Percentiles rank a stretch among this genome's conserved stretches.
Evolutionary conservation across 2,329 filamentous ascomycete species (phyloP).

Genomic region (Cladosporium sp.): DNA sequence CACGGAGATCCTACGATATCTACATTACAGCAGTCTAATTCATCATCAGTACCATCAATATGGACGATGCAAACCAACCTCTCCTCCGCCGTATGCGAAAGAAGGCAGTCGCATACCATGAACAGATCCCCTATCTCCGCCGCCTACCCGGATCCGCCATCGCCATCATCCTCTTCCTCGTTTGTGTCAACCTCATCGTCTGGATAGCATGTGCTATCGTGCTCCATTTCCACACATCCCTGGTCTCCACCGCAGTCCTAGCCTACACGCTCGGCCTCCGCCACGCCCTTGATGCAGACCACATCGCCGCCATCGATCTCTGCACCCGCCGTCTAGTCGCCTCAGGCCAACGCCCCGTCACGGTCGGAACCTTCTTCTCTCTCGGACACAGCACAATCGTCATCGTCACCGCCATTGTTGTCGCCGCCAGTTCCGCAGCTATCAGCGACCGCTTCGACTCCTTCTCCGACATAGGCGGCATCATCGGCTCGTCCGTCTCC

Average conservation of each 20-base stretch:
- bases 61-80: slow-evolving; percentile 6
- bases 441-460: slow-evolving; percentile 77
- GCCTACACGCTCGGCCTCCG: slow-evolving; percentile 87
- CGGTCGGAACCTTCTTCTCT: slow-evolving; percentile 92
- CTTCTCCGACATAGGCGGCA: slow-evolving; percentile 79
- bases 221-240: slow-evolving; percentile 49
- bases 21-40: background rate
- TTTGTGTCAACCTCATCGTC: slow-evolving; percentile 57
- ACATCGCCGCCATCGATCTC: slow-evolving; percentile 88
- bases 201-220: slow-evolving; percentile 63
- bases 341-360: slow-evolving; percentile 80
- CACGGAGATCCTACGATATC: background rate
- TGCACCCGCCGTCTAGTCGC: slow-evolving; percentile 90
- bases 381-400: slow-evolving; percentile 94
- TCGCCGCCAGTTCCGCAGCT: slow-evolving; percentile 85
- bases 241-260: slow-evolving; percentile 79
- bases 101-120: slow-evolving; percentile 46
- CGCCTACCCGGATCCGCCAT: slow-evolving; percentile 60
- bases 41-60: background rate
- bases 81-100: slow-evolving; percentile 1
- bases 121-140: slow-evolving; percentile 56
- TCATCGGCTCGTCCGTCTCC: slow-evolving; percentile 85
- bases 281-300: slow-evolving; percentile 97
- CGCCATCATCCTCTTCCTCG: slow-evolving; percentile 58
- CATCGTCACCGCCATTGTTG: slow-evolving; percentile 83